phyloP scores from a whole-genome alignment of 768 basidiomycete genomes.

The Auricularia sp. region DNA sequence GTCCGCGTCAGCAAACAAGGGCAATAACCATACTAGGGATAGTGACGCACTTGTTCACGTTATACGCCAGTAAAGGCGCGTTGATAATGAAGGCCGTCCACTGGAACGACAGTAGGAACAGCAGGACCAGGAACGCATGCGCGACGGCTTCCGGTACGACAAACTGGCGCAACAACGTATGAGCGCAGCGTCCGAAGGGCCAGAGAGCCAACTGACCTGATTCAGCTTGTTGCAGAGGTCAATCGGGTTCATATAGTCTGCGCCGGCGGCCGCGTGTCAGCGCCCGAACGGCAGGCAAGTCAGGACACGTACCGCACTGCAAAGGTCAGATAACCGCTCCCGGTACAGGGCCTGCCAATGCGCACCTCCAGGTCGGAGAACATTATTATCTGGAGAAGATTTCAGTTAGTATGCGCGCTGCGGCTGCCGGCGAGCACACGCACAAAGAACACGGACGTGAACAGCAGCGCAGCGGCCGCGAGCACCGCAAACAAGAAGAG shows the following conservation, averaged over 20 bases:
- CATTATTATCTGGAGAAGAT: background rate
- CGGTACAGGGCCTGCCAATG: background rate
- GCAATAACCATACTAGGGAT: constrained; percentile 7
- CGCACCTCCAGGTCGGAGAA: background rate
- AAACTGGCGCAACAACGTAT: background rate
- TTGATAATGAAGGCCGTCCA: constrained; percentile 90
- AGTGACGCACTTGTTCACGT: constrained; percentile 80
- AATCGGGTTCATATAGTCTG: constrained; percentile 98
- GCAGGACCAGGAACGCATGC: constrained; percentile 80
- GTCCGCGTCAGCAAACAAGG: background rate
- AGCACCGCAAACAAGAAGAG: constrained; percentile 94
- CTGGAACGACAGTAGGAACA: constrained; percentile 91
- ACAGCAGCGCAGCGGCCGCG: constrained; percentile 86
- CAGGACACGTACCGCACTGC: background rate
- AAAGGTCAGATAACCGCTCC: background rate
- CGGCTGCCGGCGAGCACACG: constrained; percentile 24
- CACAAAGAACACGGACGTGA: constrained; percentile 99
- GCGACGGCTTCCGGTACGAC: constrained; percentile 75
- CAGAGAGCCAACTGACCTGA: constrained; percentile 44
- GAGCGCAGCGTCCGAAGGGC: background rate
- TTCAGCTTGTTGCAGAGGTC: constrained; percentile 99
- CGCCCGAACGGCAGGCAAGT: background rate
- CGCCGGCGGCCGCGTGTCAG: background rate
- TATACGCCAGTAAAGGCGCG: constrained; percentile 77
- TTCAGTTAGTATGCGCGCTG: background rate